These are phyloP conservation scores for Cutaneotrichosporon sp. DNA, from an alignment of 1,284 basidiomycete species.

Conservation along the genomic window DNA sequence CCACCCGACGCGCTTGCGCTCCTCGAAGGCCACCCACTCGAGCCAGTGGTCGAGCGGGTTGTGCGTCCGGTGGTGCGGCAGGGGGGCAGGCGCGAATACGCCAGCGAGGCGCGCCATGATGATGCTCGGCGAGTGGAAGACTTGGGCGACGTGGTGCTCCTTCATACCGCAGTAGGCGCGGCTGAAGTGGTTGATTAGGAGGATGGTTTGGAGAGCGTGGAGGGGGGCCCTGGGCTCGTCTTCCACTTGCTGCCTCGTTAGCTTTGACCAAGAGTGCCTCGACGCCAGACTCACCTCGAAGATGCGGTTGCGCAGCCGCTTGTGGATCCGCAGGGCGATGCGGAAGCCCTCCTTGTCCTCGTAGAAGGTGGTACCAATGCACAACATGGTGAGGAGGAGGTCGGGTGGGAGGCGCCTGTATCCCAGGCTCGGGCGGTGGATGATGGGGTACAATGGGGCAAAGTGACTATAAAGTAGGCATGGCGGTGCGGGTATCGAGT, in stretches of 20 bases:
- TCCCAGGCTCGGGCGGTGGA: constrained; percentile 29
- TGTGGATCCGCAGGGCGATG: constrained; percentile 25
- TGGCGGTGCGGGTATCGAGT: background rate
- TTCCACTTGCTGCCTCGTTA: constrained; percentile 22
- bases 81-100: background rate
- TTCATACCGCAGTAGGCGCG: constrained; percentile 33
- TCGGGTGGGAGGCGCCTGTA: constrained; percentile 31
- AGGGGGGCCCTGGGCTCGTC: constrained; percentile 28
- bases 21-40: constrained; percentile 33
- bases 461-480: constrained; percentile 25
- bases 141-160: constrained; percentile 32
- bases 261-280: background rate
- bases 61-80: background rate
- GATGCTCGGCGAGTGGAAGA: constrained; percentile 34
- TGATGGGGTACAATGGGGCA: constrained; percentile 34
- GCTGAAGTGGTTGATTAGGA: constrained; percentile 34
- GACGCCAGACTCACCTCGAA: constrained; percentile 25
- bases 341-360: constrained; percentile 26
- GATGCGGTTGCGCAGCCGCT: constrained; percentile 27
- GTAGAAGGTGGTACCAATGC: constrained; percentile 31
- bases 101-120: constrained; percentile 8
- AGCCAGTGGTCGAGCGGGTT: constrained; percentile 26
- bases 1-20: constrained; percentile 32
- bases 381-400: constrained; percentile 31
- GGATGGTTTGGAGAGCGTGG: constrained; percentile 10